phyloP scores from a whole-genome alignment of 192 early-diverging fungal genomes.

The Dispira simplex region DNA sequence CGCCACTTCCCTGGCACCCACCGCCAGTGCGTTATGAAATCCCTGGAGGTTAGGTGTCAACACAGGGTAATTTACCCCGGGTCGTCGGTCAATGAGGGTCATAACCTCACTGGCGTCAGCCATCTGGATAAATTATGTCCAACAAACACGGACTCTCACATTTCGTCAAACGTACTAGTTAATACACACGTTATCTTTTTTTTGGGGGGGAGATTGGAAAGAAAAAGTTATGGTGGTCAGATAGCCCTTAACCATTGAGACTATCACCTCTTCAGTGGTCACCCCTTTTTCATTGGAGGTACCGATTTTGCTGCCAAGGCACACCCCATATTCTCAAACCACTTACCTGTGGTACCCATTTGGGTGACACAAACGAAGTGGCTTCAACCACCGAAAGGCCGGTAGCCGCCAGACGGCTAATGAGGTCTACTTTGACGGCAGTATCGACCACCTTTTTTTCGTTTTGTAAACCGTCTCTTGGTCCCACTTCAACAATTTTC shows the following conservation, averaged over 20 bases:
- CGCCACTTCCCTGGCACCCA: constrained; percentile 74
- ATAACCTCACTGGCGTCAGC: constrained; percentile 68
- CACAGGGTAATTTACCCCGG: constrained; percentile 71
- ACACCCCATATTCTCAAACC: too few species aligned
- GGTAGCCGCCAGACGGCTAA: constrained; percentile 61
- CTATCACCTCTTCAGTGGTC: too few species aligned
- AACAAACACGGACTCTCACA: too few species aligned
- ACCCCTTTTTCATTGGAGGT: too few species aligned
- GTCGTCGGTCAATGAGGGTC: constrained; percentile 36
- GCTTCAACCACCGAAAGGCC: constrained; percentile 79
- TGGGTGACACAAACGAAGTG: constrained; percentile 89
- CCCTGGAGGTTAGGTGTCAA: constrained; percentile 82
- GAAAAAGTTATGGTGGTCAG: too few species aligned
- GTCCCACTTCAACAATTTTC: constrained; percentile 91
- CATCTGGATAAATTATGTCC: constrained; percentile 38
- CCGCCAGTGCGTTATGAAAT: constrained; percentile 60
- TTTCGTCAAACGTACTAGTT: too few species aligned
- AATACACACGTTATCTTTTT: too few species aligned
- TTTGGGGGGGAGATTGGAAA: too few species aligned
- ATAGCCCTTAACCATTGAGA: too few species aligned
- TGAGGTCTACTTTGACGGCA: constrained; percentile 70
- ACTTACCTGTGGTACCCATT: constrained; percentile 82
- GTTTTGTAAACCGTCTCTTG: constrained; percentile 94
- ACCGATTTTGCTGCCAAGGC: too few species aligned
- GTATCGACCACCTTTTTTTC: constrained; percentile 74